phyloP scores from a whole-genome alignment of 2,329 filamentous ascomycete species.

The Diaporthe sp. region DNA sequence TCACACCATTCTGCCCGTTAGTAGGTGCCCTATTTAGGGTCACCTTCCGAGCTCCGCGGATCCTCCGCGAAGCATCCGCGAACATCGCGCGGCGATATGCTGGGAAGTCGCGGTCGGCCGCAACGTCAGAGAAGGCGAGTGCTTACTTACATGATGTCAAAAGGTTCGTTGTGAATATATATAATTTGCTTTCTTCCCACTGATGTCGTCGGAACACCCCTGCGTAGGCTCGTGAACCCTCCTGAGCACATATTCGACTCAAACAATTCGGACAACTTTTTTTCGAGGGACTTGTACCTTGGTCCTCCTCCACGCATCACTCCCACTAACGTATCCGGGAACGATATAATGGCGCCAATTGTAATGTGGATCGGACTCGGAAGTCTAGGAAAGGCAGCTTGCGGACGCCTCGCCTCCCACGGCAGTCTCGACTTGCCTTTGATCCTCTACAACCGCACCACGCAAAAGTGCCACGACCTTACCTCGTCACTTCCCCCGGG shows the following conservation, averaged over 20 bases:
- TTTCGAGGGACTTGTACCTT: not conserved
- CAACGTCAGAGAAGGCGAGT: too few species aligned
- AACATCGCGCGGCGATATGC: not conserved
- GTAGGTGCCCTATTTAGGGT: not conserved
- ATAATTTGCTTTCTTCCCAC: not conserved
- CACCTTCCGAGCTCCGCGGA: not conserved
- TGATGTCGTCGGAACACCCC: not conserved
- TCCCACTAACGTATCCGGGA: too few species aligned
- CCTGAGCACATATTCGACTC: not conserved
- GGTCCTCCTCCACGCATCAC: too few species aligned
- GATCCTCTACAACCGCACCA: constrained; percentile 21
- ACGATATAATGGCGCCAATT: not conserved
- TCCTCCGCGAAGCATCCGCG: not conserved
- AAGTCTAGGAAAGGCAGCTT: constrained; percentile 12
- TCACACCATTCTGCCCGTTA: not conserved
- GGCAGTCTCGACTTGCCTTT: not conserved
- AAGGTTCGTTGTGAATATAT: not conserved
- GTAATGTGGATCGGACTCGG: constrained; percentile 25
- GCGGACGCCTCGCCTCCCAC: not conserved
- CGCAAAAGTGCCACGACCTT: not conserved
- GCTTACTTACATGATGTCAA: not conserved
- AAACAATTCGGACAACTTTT: not conserved
- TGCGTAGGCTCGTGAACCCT: not conserved
- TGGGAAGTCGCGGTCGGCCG: not conserved
- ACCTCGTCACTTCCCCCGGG: not conserved